A percentile compares a stretch with the other conserved stretches of the same genome.
phyloP scores from a whole-genome alignment of 1,284 basidiomycete genomes.

The Rugosomyces carneus region DNA sequence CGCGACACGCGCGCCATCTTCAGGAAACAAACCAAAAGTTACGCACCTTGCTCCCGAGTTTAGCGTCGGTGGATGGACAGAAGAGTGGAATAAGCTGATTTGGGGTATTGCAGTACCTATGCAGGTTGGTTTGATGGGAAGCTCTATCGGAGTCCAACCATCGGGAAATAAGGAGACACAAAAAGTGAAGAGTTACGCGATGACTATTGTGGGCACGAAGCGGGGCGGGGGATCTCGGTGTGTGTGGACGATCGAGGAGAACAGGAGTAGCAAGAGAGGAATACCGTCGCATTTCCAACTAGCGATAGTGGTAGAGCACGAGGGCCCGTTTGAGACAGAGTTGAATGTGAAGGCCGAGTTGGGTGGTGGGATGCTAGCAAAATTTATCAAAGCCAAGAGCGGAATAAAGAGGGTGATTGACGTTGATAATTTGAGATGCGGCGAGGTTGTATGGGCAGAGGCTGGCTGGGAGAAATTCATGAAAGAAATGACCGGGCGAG shows the following conservation, averaged over 20 bases:
- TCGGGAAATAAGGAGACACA: conserved; percentile 1
- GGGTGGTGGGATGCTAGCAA: conserved; percentile 2
- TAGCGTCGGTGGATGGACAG: conserved; percentile 3
- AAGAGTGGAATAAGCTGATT: conserved; percentile 4
- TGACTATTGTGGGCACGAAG: conserved; percentile 5
- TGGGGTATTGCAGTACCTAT: conserved; percentile 1
- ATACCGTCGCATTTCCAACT: conserved; percentile 7
- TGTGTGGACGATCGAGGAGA: conserved; percentile 9
- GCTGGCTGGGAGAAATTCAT: conserved; percentile 4
- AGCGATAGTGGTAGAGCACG: conserved; percentile 5
- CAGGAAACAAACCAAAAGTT: not conserved
- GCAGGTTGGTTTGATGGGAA: not conserved
- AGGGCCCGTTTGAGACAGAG: conserved; percentile 3
- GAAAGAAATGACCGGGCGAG: conserved; percentile 4
- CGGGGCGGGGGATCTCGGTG: not conserved
- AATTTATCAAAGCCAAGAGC: conserved; percentile 1
- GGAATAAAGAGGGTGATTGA: conserved; percentile 1
- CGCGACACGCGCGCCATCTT: not conserved
- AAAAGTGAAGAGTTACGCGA: conserved; percentile 3
- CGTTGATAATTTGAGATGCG: conserved; percentile 3
- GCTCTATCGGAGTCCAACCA: conserved; percentile 3
- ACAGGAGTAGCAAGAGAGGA: conserved; percentile 1
- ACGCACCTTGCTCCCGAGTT: conserved; percentile 3
- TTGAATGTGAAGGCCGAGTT: conserved; percentile 3
- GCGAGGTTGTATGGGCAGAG: conserved; percentile 4